Conservation (phyloP, 2,329 filamentous ascomycete species). For the Trichoderma sp. region DNA sequence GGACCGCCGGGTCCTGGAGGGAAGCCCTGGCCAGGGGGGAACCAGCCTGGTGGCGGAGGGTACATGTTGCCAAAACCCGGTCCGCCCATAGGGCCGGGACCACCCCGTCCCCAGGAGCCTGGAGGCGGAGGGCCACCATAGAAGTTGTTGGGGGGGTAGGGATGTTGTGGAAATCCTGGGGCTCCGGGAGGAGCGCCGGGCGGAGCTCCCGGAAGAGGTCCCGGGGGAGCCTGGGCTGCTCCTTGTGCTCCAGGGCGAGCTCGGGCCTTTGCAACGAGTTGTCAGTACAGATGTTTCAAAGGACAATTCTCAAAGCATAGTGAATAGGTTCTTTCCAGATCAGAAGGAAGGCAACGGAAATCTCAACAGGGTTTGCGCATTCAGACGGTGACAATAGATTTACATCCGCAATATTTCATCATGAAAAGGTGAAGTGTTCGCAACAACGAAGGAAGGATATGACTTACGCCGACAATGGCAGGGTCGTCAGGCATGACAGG, state of each 20-base stretch:
- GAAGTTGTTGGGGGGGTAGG: conserved; percentile 51
- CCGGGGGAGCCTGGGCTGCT: conserved; percentile 36
- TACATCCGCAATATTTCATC: conserved; percentile 99
- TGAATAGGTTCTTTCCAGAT: conserved; percentile 47
- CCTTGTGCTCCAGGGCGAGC: conserved; percentile 43
- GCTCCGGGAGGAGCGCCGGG: conserved; percentile 39
- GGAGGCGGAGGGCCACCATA: conserved; percentile 56
- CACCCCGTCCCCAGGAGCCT: conserved; percentile 58
- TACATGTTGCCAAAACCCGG: conserved; percentile 73
- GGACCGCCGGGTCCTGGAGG: conserved; percentile 63
- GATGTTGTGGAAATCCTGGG: conserved; percentile 48
- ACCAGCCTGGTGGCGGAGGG: conserved; percentile 77
- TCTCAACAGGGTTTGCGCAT: conserved; percentile 97
- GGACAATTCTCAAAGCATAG: background rate
- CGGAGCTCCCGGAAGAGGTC: conserved; percentile 39
- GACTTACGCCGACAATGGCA: conserved; percentile 94
- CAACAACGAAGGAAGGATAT: background rate
- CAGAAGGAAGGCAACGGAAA: conserved; percentile 99
- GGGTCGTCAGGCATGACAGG: conserved; percentile 88
- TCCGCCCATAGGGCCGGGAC: conserved; percentile 59
- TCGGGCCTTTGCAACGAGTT: conserved; percentile 43
- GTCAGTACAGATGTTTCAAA: conserved; percentile 33
- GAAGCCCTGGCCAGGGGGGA: conserved; percentile 74
- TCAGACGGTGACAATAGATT: conserved; percentile 73
- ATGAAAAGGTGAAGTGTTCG: conserved; percentile 51